Conservation (phyloP, 768 basidiomycete species). For the Aureoboletus auriporus region DNA sequence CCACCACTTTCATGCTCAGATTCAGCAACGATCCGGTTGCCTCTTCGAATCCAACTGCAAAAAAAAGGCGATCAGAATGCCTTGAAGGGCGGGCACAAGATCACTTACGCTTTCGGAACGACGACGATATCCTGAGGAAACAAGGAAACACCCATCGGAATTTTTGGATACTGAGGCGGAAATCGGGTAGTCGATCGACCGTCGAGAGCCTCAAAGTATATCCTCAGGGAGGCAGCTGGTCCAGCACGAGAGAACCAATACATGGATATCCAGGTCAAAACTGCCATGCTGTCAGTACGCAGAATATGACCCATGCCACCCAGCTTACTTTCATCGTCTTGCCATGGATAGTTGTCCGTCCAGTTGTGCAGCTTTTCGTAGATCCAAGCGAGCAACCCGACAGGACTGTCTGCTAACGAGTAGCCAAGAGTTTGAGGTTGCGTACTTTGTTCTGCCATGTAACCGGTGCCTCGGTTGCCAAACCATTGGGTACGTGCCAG, state of each 20-base stretch:
- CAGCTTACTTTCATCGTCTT: conserved; percentile 49
- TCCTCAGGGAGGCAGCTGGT: conserved; percentile 53
- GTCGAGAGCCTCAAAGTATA: conserved; percentile 48
- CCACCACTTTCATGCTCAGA: conserved; percentile 49
- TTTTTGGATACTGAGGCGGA: conserved; percentile 1
- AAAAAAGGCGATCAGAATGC: background rate
- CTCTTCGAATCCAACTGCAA: conserved; percentile 40
- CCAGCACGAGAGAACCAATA: conserved; percentile 58
- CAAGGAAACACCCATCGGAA: conserved; percentile 47
- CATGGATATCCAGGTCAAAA: conserved; percentile 57
- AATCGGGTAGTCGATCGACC: background rate
- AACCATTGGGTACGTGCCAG: conserved; percentile 19
- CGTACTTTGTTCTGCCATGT: conserved; percentile 32
- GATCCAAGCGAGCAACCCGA: conserved; percentile 50
- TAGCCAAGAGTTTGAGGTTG: conserved; percentile 55
- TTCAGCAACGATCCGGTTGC: conserved; percentile 44
- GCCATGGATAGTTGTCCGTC: conserved; percentile 54
- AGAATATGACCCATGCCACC: too few relatives aligned
- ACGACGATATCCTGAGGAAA: conserved; percentile 48
- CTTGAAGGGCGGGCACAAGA: fast-evolving
- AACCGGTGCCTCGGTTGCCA: conserved; percentile 25
- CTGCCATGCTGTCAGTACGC: conserved; percentile 27
- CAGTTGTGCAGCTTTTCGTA: conserved; percentile 48
- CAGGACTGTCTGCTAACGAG: conserved; percentile 52
- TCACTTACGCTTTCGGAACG: conserved; percentile 37